Percentiles rank a stretch among this genome's conserved stretches.
These are phyloP conservation scores for Amesomyces nigricolor DNA, from an alignment of 2,329 filamentous ascomycete species.

Conservation along the genomic window DNA sequence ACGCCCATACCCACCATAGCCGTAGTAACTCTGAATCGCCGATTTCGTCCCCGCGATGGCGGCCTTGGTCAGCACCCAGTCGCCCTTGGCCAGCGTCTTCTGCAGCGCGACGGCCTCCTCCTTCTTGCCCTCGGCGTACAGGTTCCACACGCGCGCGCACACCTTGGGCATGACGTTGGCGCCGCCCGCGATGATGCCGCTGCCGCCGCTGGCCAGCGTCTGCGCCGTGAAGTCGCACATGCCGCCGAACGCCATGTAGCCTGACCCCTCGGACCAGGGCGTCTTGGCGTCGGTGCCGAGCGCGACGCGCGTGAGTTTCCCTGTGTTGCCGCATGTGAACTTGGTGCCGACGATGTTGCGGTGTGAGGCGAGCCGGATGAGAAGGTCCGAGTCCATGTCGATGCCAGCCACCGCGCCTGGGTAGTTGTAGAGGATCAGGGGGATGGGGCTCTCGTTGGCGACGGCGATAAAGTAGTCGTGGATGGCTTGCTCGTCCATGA, in stretches of 20 bases:
- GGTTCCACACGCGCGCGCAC: slow-evolving; percentile 71
- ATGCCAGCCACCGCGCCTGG: slow-evolving; percentile 80
- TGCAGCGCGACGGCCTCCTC: slow-evolving; percentile 72
- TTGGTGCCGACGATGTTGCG: slow-evolving; percentile 84
- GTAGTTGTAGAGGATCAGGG: slow-evolving; percentile 87
- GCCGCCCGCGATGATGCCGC: slow-evolving; percentile 78
- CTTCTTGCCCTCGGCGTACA: slow-evolving; percentile 66
- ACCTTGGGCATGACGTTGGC: slow-evolving; percentile 82
- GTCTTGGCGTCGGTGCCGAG: slow-evolving; percentile 66
- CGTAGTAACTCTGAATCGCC: slow-evolving; percentile 72
- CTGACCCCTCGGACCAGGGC: slow-evolving; percentile 50
- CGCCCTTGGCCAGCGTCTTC: slow-evolving; percentile 68
- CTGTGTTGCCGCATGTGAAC: slow-evolving; percentile 87
- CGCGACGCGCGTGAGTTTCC: slow-evolving; percentile 80
- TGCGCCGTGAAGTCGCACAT: slow-evolving; percentile 85
- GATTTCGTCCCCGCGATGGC: slow-evolving; percentile 84
- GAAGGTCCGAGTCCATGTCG: slow-evolving; percentile 82
- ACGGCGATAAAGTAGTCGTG: slow-evolving; percentile 69
- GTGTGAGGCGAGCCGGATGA: slow-evolving; percentile 73
- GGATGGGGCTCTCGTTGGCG: slow-evolving; percentile 68
- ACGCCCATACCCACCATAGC: slow-evolving; percentile 73
- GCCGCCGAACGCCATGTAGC: slow-evolving; percentile 82
- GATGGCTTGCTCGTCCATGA: slow-evolving; percentile 68
- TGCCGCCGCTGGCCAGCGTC: slow-evolving; percentile 71
- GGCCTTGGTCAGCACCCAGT: slow-evolving; percentile 78